Evolutionary conservation across 495 filamentous ascomycete species (phyloP), one percentile per base, ranked within the genome.

Genomic region (Glarea lozoyensis): DNA sequence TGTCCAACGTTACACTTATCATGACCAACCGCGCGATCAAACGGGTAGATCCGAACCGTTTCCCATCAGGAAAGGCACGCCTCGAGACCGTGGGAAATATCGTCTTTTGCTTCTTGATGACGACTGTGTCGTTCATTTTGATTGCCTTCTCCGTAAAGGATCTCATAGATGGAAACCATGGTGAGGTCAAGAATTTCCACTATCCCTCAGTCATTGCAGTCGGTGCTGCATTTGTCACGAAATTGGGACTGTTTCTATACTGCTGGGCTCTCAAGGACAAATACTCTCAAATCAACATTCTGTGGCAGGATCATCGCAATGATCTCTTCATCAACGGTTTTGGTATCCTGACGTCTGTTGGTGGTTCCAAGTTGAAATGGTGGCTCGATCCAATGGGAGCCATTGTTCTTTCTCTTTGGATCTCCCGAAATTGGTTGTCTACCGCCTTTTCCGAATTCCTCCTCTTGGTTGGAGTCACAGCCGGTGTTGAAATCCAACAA

Each of bases 41-140:
- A 52, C 78, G 74, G 35, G 93, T 97, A 45, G 88, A 97, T 57
- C 75, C 86, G n/a, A 76, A 76, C 48, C 81, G 83, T 40, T 98
- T 96, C 61, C 92, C 92, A 2, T 86, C 83, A 0, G 92, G 92
- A 43, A 97, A 96, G 60, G 88, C 88, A 6, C 81, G 92, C 16
- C 85, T 98, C 39, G 92, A 98, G 63, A 97, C 88, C 4, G 86
- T 88, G 1, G 92, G 92, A 34, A 98, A 97, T 56, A 97, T 98
- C 52, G 78, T 82, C 48, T 98, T 98, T 70, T 95, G 90, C 65
- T 94, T 93, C 66, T 71, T 98, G 53, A 98, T 98, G 92, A 84
- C 77, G 35, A 68, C 86, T 34, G 90, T 98, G 13, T 94, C 88
- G 2, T 70, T 86, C 49, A 85, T 97, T 60, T 71, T 98, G 17